These are phyloP conservation scores for Pythium utonaiense DNA, from an alignment of 352 stramenopile species.

Conservation along the genomic window DNA sequence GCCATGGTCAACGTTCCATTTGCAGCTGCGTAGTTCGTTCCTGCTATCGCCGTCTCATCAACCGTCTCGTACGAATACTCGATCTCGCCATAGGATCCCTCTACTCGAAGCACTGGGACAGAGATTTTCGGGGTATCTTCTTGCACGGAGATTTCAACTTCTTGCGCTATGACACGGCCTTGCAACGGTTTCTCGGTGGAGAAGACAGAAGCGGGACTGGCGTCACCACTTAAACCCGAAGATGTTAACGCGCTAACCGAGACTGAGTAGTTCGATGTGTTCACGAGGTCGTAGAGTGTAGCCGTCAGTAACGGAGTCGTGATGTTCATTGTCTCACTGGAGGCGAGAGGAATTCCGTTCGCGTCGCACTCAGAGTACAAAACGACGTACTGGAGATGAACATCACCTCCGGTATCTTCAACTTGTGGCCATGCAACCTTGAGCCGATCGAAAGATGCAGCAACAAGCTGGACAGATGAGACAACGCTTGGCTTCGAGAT, in stretches of 20 bases:
- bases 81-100: conserved; percentile 46
- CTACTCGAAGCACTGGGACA: conserved; percentile 38
- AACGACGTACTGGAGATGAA: conserved; percentile 38
- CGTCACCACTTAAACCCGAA: conserved; percentile 28
- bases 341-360: conserved; percentile 11
- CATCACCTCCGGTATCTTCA: conserved; percentile 43
- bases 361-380: conserved; percentile 33
- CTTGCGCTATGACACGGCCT: conserved; percentile 30
- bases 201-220: conserved; percentile 23
- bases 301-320: conserved; percentile 1
- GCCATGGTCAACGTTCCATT: conserved; percentile 19
- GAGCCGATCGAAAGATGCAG: conserved; percentile 35
- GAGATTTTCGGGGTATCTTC: conserved; percentile 29
- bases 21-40: conserved; percentile 31
- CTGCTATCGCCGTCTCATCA: conserved; percentile 30
- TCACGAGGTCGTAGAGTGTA: conserved; percentile 24
- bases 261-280: conserved; percentile 39
- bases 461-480: conserved; percentile 19
- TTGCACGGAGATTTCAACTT: conserved; percentile 15
- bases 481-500: conserved; percentile 41
- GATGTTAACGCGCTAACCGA: conserved; percentile 30
- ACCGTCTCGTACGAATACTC: conserved; percentile 34
- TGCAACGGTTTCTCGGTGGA: conserved; percentile 31
- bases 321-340: conserved; percentile 7
- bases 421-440: conserved; percentile 35